Evolutionary conservation across 441 rosid genomes (phyloP).

Genomic region (Croton setiger): DNA sequence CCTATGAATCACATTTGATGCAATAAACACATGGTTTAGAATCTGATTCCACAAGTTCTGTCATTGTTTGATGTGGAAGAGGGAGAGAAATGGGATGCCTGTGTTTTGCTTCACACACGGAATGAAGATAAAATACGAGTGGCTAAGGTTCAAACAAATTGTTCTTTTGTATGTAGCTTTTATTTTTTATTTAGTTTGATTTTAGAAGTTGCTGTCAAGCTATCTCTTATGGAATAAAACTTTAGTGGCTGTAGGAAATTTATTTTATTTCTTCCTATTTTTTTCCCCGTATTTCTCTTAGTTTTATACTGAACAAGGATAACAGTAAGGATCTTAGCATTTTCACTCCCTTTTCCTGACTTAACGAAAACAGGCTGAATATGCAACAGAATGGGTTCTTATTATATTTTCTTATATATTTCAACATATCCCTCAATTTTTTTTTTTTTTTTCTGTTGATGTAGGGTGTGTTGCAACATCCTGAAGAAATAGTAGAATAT

Average conservation of each 20-base stretch:
- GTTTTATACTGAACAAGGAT: not conserved
- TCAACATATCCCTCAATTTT: not conserved
- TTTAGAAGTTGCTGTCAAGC: not conserved
- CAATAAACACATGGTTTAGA: not conserved
- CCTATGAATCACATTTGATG: not conserved
- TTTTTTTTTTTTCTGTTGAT: slow-evolving; percentile 10
- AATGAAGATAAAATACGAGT: not conserved
- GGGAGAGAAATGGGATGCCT: not conserved
- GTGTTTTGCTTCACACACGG: too few species aligned
- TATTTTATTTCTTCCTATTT: not conserved
- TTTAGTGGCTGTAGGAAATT: not conserved
- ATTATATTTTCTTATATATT: not conserved
- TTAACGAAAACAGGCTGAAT: too few species aligned
- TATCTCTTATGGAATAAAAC: not conserved
- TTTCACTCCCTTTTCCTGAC: not conserved
- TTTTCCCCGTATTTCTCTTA: not conserved
- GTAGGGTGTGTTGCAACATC: slow-evolving; percentile 87
- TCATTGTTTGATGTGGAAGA: not conserved
- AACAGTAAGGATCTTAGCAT: not conserved
- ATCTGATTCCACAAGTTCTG: not conserved
- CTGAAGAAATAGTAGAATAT: slow-evolving; percentile 72
- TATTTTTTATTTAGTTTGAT: not conserved
- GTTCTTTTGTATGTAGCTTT: not conserved
- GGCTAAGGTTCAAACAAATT: not conserved
- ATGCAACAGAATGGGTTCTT: too few species aligned